Evolutionary conservation across 192 early-diverging fungal species (phyloP).

Genomic region (Kickxella alabastrina): DNA sequence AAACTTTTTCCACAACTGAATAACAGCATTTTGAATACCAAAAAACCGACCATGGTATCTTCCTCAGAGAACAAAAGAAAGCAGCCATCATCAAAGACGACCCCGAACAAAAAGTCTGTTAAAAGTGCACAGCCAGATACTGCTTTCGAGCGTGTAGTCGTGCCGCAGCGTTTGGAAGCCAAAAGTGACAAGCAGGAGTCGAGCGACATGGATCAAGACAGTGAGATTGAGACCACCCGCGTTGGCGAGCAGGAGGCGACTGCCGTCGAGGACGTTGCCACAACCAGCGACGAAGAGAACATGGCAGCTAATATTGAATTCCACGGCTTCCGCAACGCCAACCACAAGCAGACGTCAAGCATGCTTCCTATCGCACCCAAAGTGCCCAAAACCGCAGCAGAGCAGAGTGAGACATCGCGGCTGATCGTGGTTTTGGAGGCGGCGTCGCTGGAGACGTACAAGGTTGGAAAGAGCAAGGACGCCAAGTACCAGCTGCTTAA

Average conservation of each 20-base stretch:
- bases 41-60: no score
- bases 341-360: constrained; percentile 47
- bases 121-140: neutral
- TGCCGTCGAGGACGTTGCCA: neutral
- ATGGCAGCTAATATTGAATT: constrained; percentile 17
- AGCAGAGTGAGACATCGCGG: constrained; percentile 72
- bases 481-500: constrained; percentile 86
- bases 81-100: neutral
- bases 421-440: constrained; percentile 91
- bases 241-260: neutral
- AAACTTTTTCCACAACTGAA: no score
- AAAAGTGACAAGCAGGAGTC: neutral
- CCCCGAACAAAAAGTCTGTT: neutral
- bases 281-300: neutral
- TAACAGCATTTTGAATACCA: no score
- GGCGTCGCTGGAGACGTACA: constrained; percentile 88
- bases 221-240: neutral
- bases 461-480: constrained; percentile 74
- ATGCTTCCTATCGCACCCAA: constrained; percentile 64
- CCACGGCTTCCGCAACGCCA: constrained; percentile 43
- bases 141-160: constrained; percentile 8
- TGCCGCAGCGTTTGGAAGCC: neutral
- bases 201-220: neutral
- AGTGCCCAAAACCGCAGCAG: constrained; percentile 71
- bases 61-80: neutral